Conservation (phyloP, 1,284 basidiomycete species). For the Marasmius oreades region DNA sequence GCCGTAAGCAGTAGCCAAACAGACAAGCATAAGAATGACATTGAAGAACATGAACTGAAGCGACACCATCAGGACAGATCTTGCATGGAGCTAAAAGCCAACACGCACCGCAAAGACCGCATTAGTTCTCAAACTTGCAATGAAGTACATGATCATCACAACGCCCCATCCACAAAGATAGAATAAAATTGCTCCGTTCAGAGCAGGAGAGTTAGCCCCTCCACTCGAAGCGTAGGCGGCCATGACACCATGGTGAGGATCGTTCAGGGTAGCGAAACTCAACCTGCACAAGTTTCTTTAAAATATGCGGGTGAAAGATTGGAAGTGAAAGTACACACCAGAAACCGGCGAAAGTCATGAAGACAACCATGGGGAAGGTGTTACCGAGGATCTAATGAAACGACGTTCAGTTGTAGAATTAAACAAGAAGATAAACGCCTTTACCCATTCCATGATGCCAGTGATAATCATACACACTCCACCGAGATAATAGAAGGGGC, state of each 20-base stretch:
- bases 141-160: conserved; percentile 11
- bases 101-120: conserved; percentile 16
- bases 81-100: no score
- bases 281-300: conserved; percentile 10
- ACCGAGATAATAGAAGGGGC: conserved; percentile 19
- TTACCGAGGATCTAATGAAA: conserved; percentile 19
- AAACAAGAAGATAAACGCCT: not conserved
- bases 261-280: conserved; percentile 14
- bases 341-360: conserved; percentile 19
- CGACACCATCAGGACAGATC: not conserved
- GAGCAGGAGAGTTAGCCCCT: conserved; percentile 9
- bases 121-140: conserved; percentile 17
- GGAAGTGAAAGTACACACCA: conserved; percentile 12
- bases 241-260: conserved; percentile 16
- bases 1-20: conserved; percentile 14
- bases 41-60: conserved; percentile 17
- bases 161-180: conserved; percentile 19
- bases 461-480: conserved; percentile 18
- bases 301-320: not conserved
- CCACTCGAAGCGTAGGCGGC: conserved; percentile 7
- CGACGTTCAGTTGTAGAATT: not conserved
- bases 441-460: conserved; percentile 22
- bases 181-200: conserved; percentile 18
- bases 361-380: conserved; percentile 21
- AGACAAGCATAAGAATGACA: conserved; percentile 13